Percentiles rank a stretch among this genome's conserved stretches.
phyloP scores from a whole-genome alignment of 164 flowering plant genomes.

The Tetracentron sinense region DNA sequence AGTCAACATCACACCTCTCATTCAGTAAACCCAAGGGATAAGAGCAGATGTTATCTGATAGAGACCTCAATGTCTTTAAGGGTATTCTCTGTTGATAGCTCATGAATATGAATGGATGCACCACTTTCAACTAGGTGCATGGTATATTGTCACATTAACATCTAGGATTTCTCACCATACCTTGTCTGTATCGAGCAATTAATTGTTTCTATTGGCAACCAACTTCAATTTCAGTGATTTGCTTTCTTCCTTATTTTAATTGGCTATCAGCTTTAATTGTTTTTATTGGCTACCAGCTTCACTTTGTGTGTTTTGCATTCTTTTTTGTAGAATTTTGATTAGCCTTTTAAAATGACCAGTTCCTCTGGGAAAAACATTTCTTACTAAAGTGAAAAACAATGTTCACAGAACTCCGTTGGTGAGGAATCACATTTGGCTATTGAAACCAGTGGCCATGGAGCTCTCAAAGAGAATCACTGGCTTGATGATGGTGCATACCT shows the following conservation, averaged over 20 bases:
- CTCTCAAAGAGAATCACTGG: constrained; percentile 97
- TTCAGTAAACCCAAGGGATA: no score
- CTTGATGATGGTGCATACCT: constrained; percentile 99
- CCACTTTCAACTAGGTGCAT: background rate
- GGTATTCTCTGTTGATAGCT: no score
- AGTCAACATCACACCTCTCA: no score
- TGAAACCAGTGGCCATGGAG: constrained; percentile 99
- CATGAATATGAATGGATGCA: no score
- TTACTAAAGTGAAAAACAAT: constrained; percentile 6
- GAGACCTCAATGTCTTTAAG: no score
- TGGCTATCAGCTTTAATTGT: background rate
- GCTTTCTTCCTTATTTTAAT: background rate
- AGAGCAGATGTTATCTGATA: no score
- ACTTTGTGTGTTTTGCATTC: background rate
- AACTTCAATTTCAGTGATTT: background rate
- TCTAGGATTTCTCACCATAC: background rate
- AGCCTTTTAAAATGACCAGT: background rate
- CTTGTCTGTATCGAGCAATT: background rate
- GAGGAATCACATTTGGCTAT: constrained; percentile 97
- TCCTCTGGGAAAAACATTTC: background rate
- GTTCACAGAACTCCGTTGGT: constrained; percentile 75
- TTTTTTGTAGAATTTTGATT: background rate
- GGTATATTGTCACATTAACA: no score
- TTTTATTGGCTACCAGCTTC: background rate
- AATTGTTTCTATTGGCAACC: background rate